Evolutionary conservation across 495 filamentous ascomycete species (phyloP).

Genomic region (Tuber indicum): DNA sequence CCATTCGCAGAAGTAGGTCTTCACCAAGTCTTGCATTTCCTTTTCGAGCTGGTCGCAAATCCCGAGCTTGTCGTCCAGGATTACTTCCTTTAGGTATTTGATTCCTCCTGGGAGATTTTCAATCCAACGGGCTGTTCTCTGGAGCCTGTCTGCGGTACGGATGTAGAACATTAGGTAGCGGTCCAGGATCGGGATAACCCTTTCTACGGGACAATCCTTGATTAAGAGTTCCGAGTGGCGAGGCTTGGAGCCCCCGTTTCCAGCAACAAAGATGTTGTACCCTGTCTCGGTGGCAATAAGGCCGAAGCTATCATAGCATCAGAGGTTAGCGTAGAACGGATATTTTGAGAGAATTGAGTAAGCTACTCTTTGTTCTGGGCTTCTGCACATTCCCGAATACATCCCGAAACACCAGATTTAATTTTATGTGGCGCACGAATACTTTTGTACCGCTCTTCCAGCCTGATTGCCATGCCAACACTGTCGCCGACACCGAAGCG

Average conservation of each 20-base stretch:
- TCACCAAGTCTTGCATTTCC: conserved; percentile 85
- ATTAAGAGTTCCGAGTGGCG: conserved; percentile 79
- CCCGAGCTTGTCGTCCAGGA: conserved; percentile 83
- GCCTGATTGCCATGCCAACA: conserved; percentile 89
- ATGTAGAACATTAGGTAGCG: conserved; percentile 96
- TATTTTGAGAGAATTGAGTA: background rate
- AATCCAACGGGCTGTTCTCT: conserved; percentile 89
- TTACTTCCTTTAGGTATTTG: conserved; percentile 72
- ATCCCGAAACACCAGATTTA: conserved; percentile 87
- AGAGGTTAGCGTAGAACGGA: background rate
- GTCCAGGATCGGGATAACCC: conserved; percentile 81
- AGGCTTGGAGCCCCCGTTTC: conserved; percentile 88
- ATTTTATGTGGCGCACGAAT: conserved; percentile 88
- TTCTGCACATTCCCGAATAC: conserved; percentile 90
- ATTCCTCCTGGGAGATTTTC: conserved; percentile 83
- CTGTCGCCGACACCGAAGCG: conserved; percentile 88
- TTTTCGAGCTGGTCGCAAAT: conserved; percentile 79
- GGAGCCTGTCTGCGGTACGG: conserved; percentile 88
- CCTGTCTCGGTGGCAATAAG: conserved; percentile 92
- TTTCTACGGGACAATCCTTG: conserved; percentile 80
- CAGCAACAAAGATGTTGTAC: conserved; percentile 89
- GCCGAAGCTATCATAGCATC: conserved; percentile 54
- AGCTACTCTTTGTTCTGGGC: conserved; percentile 89
- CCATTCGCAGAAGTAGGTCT: conserved; percentile 94
- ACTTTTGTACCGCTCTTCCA: conserved; percentile 94